Evolutionary conservation across 352 stramenopile genomes (phyloP).

Genomic region (Phytopythium oedochilum): DNA sequence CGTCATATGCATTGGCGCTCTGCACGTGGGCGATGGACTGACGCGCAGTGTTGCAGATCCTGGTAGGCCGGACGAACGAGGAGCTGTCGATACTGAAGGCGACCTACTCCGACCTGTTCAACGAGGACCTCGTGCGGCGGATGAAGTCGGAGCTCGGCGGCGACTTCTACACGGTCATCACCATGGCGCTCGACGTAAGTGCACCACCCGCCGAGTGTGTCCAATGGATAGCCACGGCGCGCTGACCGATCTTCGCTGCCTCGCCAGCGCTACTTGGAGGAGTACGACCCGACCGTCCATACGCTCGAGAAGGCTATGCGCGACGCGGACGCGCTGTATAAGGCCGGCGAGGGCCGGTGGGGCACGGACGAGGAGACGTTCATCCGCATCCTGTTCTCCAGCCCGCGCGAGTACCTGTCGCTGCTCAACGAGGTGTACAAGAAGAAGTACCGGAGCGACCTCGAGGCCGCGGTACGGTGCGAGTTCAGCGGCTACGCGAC

Average conservation of each 20-base stretch:
- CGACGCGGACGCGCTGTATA: constrained; percentile 65
- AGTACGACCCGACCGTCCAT: constrained; percentile 63
- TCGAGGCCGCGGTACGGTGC: constrained; percentile 60
- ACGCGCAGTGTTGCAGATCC: too few relatives aligned
- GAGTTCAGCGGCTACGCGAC: constrained; percentile 60
- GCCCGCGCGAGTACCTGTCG: constrained; percentile 56
- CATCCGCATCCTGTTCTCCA: constrained; percentile 41
- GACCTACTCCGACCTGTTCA: constrained; percentile 63
- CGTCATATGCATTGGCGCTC: constrained; percentile 21
- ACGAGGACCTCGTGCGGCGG: constrained; percentile 50
- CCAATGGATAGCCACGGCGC: too few relatives aligned
- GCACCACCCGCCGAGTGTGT: too few relatives aligned
- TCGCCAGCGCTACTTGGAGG: constrained; percentile 26
- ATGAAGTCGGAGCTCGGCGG: constrained; percentile 59
- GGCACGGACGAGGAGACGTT: constrained; percentile 70
- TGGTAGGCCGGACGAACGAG: constrained; percentile 58
- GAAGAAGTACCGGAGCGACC: constrained; percentile 65
- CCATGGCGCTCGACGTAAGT: constrained; percentile 64
- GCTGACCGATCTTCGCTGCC: too few relatives aligned
- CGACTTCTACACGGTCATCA: constrained; percentile 71
- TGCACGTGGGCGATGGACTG: constrained; percentile 47
- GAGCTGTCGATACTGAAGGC: constrained; percentile 85
- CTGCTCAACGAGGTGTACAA: constrained; percentile 50
- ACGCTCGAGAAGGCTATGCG: constrained; percentile 49
- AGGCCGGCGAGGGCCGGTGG: constrained; percentile 57